Conservation (phyloP, 352 stramenopile genomes). For the Phytophthora uliginosa region DNA sequence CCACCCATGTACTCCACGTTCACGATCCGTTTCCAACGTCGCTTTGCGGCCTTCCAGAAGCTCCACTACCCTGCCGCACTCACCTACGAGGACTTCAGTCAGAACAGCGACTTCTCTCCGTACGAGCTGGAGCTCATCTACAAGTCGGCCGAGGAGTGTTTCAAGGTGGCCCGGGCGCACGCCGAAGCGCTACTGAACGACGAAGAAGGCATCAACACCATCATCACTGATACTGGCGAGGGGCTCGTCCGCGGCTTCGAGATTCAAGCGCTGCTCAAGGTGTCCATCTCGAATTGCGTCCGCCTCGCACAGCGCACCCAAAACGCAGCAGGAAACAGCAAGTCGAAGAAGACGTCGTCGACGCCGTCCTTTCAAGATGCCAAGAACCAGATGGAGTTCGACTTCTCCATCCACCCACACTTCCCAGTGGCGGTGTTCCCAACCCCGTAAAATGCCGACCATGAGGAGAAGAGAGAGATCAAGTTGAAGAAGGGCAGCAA, state of each 20-base stretch:
- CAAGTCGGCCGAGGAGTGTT: slow-evolving; percentile 88
- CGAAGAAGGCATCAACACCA: slow-evolving; percentile 40
- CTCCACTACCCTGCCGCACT: slow-evolving; percentile 80
- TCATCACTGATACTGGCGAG: slow-evolving; percentile 12
- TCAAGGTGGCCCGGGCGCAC: slow-evolving; percentile 70
- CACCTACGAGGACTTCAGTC: slow-evolving; percentile 72
- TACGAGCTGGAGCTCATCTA: slow-evolving; percentile 84
- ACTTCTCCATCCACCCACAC: slow-evolving; percentile 78
- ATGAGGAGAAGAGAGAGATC: neutral
- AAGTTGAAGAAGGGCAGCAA: neutral
- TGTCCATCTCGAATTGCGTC: slow-evolving; percentile 75
- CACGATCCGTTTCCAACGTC: slow-evolving; percentile 81
- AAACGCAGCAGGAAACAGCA: slow-evolving; percentile 29
- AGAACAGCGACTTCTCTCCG: slow-evolving; percentile 86
- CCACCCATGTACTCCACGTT: slow-evolving; percentile 67
- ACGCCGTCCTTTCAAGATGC: neutral
- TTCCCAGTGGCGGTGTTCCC: slow-evolving; percentile 72
- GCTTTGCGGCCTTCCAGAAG: slow-evolving; percentile 80
- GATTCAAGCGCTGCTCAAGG: slow-evolving; percentile 64
- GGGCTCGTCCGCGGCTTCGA: slow-evolving; percentile 51
- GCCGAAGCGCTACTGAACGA: slow-evolving; percentile 64
- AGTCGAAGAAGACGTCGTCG: slow-evolving; percentile 34
- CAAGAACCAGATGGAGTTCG: slow-evolving; percentile 47
- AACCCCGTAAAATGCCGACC: slow-evolving; percentile 11
- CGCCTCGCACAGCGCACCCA: slow-evolving; percentile 65